Percentiles rank a stretch among this genome's conserved stretches.
Conservation (phyloP, 2,329 filamentous ascomycete species). For the Fusarium nelsonii region DNA sequence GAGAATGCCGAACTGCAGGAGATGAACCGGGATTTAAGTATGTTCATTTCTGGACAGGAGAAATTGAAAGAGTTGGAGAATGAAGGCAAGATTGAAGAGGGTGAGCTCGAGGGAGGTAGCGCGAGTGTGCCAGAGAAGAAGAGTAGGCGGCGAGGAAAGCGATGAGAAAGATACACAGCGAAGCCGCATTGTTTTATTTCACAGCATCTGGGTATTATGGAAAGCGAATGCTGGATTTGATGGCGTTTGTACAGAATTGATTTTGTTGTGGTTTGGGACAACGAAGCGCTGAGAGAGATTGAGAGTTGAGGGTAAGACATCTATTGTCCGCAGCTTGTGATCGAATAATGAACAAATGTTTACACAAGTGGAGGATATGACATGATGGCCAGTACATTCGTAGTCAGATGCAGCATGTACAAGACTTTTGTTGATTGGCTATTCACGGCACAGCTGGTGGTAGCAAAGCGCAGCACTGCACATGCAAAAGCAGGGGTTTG, state of each 20-base stretch:
- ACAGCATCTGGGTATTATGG: neutral
- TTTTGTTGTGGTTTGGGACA: neutral
- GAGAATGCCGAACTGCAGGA: conserved; percentile 83
- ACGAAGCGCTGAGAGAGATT: neutral
- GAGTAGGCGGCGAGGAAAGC: conserved; percentile 65
- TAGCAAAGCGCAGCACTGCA: neutral
- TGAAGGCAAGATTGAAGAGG: conserved; percentile 69
- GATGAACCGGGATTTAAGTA: conserved; percentile 86
- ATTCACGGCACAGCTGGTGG: neutral
- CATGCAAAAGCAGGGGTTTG: conserved; percentile 18
- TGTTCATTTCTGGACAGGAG: conserved; percentile 88
- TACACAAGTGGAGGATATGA: neutral
- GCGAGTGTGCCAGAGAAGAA: conserved; percentile 74
- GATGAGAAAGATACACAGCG: conserved; percentile 4
- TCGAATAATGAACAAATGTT: neutral
- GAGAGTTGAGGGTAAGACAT: neutral
- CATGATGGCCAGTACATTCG: neutral
- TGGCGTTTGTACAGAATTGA: neutral
- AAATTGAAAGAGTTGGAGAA: conserved; percentile 79
- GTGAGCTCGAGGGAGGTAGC: conserved; percentile 81
- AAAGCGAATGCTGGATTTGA: neutral
- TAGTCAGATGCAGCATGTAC: neutral
- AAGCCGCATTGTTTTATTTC: neutral
- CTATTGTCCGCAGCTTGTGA: neutral
- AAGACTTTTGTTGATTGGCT: neutral